Percentiles rank a stretch among this genome's conserved stretches.
Evolutionary conservation across 2,329 filamentous ascomycete species (phyloP).

Genomic region (Ophiostoma sp.): DNA sequence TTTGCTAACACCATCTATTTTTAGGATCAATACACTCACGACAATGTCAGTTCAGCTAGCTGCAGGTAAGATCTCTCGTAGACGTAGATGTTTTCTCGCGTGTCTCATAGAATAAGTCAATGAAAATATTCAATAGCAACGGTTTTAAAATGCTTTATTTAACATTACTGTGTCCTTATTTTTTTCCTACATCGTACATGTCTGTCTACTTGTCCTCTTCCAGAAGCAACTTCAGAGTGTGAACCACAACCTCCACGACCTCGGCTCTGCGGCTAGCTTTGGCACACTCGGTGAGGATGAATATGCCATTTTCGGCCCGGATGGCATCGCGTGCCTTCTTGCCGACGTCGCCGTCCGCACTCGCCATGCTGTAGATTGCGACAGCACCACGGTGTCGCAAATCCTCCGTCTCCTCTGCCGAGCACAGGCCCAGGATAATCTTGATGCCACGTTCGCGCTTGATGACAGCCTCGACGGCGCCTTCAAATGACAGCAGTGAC

Average conservation of each 20-base stretch:
- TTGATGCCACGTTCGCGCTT: constrained; percentile 65
- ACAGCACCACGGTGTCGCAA: constrained; percentile 69
- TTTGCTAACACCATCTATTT: constrained; percentile 5
- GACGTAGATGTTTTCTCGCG: too few species aligned
- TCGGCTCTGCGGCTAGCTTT: constrained; percentile 63
- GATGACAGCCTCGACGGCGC: constrained; percentile 65
- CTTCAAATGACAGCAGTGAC: constrained; percentile 72
- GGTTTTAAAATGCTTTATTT: too few species aligned
- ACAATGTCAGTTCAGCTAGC: too few species aligned
- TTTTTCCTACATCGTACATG: not conserved
- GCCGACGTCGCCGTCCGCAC: constrained; percentile 58
- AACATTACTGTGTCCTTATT: not conserved
- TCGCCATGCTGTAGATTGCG: constrained; percentile 64
- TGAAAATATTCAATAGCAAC: too few species aligned
- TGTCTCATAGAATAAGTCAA: too few species aligned
- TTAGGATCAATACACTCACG: not conserved
- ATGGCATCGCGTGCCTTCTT: constrained; percentile 55
- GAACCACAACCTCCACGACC: constrained; percentile 64
- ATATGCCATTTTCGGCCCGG: constrained; percentile 57
- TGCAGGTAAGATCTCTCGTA: too few species aligned
- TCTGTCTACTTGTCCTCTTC: constrained; percentile 32
- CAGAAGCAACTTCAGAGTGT: constrained; percentile 64
- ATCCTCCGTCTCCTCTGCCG: constrained; percentile 68
- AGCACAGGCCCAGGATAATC: constrained; percentile 74
- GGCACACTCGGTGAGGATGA: constrained; percentile 63